Percentiles rank a stretch among this genome's conserved stretches.
Evolutionary conservation across 1,284 basidiomycete genomes (phyloP).

Genomic region (Microbotryomycetes sp.): DNA sequence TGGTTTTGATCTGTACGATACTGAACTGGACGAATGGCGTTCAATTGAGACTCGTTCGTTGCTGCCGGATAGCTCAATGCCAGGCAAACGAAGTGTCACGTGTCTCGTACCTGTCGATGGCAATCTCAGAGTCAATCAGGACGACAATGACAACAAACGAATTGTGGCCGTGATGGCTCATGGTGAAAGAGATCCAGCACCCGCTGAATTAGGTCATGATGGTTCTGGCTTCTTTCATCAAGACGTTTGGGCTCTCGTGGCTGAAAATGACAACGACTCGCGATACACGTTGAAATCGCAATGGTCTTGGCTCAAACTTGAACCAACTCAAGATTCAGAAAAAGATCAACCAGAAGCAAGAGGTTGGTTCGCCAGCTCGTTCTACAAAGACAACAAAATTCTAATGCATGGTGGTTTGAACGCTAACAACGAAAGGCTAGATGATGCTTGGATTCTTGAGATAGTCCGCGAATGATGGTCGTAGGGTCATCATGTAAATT

Average conservation of each 20-base stretch:
- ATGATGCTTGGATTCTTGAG: conserved; percentile 40
- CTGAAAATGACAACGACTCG: neutral
- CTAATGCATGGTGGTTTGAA: conserved; percentile 42
- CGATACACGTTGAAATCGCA: neutral
- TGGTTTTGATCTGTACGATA: conserved; percentile 40
- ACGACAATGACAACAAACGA: neutral
- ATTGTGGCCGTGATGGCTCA: conserved; percentile 40
- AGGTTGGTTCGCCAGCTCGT: conserved; percentile 42
- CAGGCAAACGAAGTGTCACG: conserved; percentile 34
- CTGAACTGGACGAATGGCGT: conserved; percentile 12
- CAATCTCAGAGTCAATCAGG: neutral
- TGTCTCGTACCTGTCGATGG: conserved; percentile 32
- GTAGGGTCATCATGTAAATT: neutral
- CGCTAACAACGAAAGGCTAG: conserved; percentile 38
- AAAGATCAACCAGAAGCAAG: conserved; percentile 34
- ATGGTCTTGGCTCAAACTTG: conserved; percentile 9
- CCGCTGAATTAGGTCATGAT: conserved; percentile 40
- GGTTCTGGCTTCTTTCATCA: conserved; percentile 38
- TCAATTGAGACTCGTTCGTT: neutral
- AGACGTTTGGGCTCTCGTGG: conserved; percentile 16
- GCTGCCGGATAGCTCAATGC: neutral
- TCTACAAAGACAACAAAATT: conserved; percentile 12
- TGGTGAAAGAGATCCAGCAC: conserved; percentile 41
- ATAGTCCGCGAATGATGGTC: conserved; percentile 1
- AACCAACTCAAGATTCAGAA: conserved; percentile 17